A percentile compares a stretch with the other conserved stretches of the same genome.
These are phyloP conservation scores for Amanita brunnescens DNA, from an alignment of 768 basidiomycete genomes.

Conservation along the genomic window DNA sequence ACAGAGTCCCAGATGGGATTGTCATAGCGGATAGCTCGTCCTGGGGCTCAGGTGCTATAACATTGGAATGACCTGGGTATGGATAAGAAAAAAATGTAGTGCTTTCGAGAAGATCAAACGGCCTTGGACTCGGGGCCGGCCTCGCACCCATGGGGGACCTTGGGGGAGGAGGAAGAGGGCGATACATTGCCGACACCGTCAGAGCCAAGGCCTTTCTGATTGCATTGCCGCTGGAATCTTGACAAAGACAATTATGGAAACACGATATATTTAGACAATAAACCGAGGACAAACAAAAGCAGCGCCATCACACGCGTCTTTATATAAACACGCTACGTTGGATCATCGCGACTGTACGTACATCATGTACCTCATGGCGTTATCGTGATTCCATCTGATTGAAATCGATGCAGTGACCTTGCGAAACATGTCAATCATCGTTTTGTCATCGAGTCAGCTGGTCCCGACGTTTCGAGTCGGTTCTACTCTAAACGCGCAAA, in stretches of 20 bases:
- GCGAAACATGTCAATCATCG: not conserved
- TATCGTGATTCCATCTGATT: constrained; percentile 1
- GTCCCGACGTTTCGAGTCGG: constrained; percentile 4
- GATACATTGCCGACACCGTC: not conserved
- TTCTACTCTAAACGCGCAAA: constrained; percentile 4
- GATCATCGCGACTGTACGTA: constrained; percentile 2
- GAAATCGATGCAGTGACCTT: not conserved
- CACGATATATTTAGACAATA: not conserved
- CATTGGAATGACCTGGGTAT: constrained; percentile 30
- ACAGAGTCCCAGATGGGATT: constrained; percentile 58
- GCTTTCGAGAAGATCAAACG: constrained; percentile 22
- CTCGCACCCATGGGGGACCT: not conserved
- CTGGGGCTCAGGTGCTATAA: constrained; percentile 26
- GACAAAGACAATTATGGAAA: constrained; percentile 3
- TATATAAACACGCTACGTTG: not conserved
- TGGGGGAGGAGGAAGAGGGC: constrained; percentile 6
- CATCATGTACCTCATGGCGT: constrained; percentile 4
- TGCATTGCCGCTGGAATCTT: not conserved
- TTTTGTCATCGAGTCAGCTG: not conserved
- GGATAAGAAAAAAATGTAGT: constrained; percentile 33
- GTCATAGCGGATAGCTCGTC: constrained; percentile 35
- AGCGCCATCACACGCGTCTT: not conserved
- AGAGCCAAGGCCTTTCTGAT: not conserved
- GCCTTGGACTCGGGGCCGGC: constrained; percentile 9
- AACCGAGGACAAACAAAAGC: not conserved